These are phyloP conservation scores for Amaranthus hypochondriacus DNA, from an alignment of 148 eudicot genomes.

Conservation along the genomic window DNA sequence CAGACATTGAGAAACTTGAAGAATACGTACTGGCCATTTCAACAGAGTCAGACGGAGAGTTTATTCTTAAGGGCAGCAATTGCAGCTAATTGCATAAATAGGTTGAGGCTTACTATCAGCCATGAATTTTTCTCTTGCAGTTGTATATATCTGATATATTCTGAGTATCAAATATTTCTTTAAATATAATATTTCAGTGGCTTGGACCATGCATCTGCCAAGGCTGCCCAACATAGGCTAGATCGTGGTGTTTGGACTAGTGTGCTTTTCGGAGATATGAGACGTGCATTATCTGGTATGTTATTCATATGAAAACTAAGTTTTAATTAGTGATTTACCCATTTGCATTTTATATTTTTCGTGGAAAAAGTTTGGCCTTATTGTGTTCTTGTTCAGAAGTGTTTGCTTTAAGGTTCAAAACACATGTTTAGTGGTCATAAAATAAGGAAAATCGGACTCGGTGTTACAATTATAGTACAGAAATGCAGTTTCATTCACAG, in stretches of 20 bases:
- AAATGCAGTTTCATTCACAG: too few species aligned
- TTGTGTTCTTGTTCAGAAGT: background rate
- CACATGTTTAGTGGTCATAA: background rate
- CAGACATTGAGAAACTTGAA: conserved; percentile 75
- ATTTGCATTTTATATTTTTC: background rate
- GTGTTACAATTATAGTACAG: too few species aligned
- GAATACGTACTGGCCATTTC: conserved; percentile 87
- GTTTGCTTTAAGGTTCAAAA: background rate
- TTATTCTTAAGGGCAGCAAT: conserved; percentile 77
- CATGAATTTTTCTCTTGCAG: conserved; percentile 4
- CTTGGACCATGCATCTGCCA: conserved; percentile 72
- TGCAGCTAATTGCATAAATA: conserved; percentile 62
- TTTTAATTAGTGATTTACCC: background rate
- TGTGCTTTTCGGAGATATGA: conserved; percentile 81
- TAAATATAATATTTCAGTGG: conserved; percentile 36
- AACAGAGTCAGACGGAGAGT: conserved; percentile 57
- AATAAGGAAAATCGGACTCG: too few species aligned
- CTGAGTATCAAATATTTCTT: conserved; percentile 2
- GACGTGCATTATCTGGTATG: conserved; percentile 82
- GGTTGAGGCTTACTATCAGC: conserved; percentile 28
- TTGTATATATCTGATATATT: conserved; percentile 9
- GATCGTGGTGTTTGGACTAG: conserved; percentile 95
- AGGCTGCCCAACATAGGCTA: conserved; percentile 86
- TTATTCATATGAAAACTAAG: background rate
- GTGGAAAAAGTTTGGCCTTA: background rate